Conservation (phyloP, 768 basidiomycete genomes). For the Podaxis mareebaensis region DNA sequence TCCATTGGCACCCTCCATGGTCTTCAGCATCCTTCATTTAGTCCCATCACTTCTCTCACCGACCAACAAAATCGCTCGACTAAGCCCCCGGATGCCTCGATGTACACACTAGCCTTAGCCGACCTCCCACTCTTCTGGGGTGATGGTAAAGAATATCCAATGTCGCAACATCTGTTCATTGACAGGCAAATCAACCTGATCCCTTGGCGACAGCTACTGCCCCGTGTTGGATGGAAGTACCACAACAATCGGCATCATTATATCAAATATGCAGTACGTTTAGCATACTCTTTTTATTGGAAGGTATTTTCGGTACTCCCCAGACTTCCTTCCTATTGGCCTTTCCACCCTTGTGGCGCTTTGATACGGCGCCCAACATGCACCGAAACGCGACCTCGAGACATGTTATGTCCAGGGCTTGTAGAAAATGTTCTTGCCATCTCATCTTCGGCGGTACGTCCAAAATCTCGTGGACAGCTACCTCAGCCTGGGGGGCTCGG, state of each 20-base stretch:
- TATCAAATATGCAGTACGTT: background rate
- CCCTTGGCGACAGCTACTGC: conserved; percentile 1
- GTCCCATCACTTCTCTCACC: too few relatives aligned
- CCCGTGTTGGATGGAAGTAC: background rate
- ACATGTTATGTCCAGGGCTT: background rate
- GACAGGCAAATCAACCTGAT: background rate
- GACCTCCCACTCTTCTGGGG: background rate
- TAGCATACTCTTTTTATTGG: background rate
- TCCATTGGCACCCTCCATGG: background rate
- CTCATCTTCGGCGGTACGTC: too few relatives aligned
- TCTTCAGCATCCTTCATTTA: too few relatives aligned
- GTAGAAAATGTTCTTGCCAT: background rate
- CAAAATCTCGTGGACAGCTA: background rate
- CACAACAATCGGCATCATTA: background rate
- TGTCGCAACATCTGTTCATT: background rate
- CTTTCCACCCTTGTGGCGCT: background rate
- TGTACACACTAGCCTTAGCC: background rate
- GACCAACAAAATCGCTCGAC: too few relatives aligned
- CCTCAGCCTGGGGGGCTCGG: background rate
- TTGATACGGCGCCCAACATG: background rate
- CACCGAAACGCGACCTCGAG: background rate
- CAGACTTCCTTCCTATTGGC: background rate
- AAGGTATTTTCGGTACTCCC: background rate
- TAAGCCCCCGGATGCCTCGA: background rate
- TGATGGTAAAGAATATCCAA: background rate